phyloP scores from a whole-genome alignment of 2,329 filamentous ascomycete species.

The Epicoccum sorghinum region DNA sequence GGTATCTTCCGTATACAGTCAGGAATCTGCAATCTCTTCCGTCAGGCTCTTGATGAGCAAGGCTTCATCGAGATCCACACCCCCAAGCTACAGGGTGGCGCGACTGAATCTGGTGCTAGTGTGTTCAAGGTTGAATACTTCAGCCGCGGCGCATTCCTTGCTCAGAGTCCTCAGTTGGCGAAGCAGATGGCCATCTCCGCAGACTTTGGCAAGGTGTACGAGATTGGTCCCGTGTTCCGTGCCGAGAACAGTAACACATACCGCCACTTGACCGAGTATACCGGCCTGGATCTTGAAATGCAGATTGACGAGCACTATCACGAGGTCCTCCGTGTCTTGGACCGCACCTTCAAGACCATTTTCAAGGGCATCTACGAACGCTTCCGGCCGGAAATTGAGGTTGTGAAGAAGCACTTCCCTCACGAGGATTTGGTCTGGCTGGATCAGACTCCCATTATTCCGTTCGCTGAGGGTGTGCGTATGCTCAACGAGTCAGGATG shows the following conservation, averaged over 20 bases:
- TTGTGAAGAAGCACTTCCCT: conserved; percentile 83
- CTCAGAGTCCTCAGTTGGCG: conserved; percentile 87
- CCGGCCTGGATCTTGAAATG: conserved; percentile 93
- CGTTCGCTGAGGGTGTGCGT: conserved; percentile 78
- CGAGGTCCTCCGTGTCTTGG: conserved; percentile 80
- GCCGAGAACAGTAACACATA: conserved; percentile 97
- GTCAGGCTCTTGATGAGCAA: conserved; percentile 72
- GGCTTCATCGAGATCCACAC: conserved; percentile 94
- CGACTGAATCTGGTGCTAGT: conserved; percentile 88
- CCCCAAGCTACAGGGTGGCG: conserved; percentile 86
- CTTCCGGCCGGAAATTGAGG: conserved; percentile 74
- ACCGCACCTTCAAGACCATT: conserved; percentile 80
- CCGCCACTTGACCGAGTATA: conserved; percentile 92
- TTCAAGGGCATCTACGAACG: conserved; percentile 73
- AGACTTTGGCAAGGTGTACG: conserved; percentile 88
- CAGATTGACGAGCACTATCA: conserved; percentile 87
- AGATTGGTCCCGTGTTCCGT: conserved; percentile 88
- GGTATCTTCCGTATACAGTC: conserved; percentile 87
- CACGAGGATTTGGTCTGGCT: conserved; percentile 86
- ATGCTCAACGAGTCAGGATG: conserved; percentile 81
- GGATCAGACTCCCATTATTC: conserved; percentile 81
- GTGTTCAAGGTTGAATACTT: conserved; percentile 96
- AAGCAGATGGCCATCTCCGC: conserved; percentile 93
- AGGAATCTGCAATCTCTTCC: conserved; percentile 79
- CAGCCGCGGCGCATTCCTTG: conserved; percentile 82